Percentiles rank a stretch among this genome's conserved stretches.
These are phyloP conservation scores for Colletotrichum plurivorum DNA, from an alignment of 2,329 filamentous ascomycete genomes.

Conservation along the genomic window DNA sequence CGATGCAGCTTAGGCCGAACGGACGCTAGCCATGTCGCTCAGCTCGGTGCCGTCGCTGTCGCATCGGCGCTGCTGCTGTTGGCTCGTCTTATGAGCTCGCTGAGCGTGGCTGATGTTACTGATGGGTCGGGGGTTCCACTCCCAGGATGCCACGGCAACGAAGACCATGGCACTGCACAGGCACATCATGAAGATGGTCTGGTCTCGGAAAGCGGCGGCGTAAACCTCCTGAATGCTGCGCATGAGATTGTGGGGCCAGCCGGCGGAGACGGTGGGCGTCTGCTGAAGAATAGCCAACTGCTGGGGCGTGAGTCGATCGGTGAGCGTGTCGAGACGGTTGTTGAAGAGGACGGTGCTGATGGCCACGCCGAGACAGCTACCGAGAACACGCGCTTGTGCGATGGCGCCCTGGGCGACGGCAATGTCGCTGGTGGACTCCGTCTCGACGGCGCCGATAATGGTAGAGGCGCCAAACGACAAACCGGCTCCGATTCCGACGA, in stretches of 20 bases:
- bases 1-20: constrained; percentile 14
- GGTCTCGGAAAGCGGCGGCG: constrained; percentile 60
- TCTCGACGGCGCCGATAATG: constrained; percentile 69
- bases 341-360: constrained; percentile 73
- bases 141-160: constrained; percentile 60
- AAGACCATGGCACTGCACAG: constrained; percentile 59
- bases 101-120: constrained; percentile 24
- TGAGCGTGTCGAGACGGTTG: constrained; percentile 56
- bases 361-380: constrained; percentile 71
- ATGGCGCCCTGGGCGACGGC: constrained; percentile 73
- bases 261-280: constrained; percentile 57
- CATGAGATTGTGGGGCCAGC: constrained; percentile 51
- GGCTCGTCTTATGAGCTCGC: constrained; percentile 29
- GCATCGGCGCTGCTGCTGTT: constrained; percentile 5
- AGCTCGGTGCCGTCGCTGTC: constrained; percentile 30
- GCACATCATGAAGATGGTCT: constrained; percentile 62
- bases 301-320: constrained; percentile 50
- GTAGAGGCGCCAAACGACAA: constrained; percentile 70
- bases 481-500: constrained; percentile 72
- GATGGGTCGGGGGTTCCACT: constrained; percentile 56
- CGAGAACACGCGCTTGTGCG: constrained; percentile 72
- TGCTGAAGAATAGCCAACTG: constrained; percentile 61
- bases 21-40: constrained; percentile 35
- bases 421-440: constrained; percentile 61
- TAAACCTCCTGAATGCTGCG: constrained; percentile 58